These are phyloP conservation scores for Mycena rebaudengoi DNA, from an alignment of 768 basidiomycete species.

Conservation along the genomic window DNA sequence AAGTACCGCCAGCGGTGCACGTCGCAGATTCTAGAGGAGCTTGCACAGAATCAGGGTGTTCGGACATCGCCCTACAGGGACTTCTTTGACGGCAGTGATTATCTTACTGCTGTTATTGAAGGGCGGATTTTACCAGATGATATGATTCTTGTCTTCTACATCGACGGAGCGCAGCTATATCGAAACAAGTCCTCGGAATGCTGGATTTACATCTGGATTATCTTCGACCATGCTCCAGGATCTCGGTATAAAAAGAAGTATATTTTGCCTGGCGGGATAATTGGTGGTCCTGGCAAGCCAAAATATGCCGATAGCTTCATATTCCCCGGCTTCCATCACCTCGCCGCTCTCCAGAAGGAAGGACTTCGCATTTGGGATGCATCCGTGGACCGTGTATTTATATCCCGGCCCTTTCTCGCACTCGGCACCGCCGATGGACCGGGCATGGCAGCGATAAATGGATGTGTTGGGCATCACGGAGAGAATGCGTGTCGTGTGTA, in stretches of 20 bases:
- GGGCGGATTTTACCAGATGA: constrained; percentile 32
- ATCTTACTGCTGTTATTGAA: constrained; percentile 30
- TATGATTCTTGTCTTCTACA: constrained; percentile 27
- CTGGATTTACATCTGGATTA: constrained; percentile 38
- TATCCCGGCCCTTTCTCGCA: background rate
- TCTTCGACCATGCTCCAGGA: constrained; percentile 34
- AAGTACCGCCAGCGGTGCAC: constrained; percentile 34
- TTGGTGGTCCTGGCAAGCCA: constrained; percentile 43
- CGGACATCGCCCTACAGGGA: constrained; percentile 26
- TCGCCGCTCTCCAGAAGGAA: constrained; percentile 29
- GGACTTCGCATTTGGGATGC: constrained; percentile 30
- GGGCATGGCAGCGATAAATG: constrained; percentile 32
- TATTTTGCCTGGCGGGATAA: constrained; percentile 38
- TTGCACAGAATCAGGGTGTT: background rate
- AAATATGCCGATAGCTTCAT: constrained; percentile 41
- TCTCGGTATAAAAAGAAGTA: constrained; percentile 36
- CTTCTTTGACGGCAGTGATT: constrained; percentile 38
- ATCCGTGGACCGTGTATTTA: background rate
- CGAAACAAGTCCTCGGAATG: constrained; percentile 24
- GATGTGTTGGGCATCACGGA: constrained; percentile 36
- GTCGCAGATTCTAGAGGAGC: constrained; percentile 19
- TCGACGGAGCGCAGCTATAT: constrained; percentile 38
- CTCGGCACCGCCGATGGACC: constrained; percentile 35
- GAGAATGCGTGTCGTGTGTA: constrained; percentile 30
- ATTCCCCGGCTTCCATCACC: constrained; percentile 33